Base-by-base conservation (phyloP, 805 yeast species). In the Kregervanrija pseudodelftensis region DNA sequence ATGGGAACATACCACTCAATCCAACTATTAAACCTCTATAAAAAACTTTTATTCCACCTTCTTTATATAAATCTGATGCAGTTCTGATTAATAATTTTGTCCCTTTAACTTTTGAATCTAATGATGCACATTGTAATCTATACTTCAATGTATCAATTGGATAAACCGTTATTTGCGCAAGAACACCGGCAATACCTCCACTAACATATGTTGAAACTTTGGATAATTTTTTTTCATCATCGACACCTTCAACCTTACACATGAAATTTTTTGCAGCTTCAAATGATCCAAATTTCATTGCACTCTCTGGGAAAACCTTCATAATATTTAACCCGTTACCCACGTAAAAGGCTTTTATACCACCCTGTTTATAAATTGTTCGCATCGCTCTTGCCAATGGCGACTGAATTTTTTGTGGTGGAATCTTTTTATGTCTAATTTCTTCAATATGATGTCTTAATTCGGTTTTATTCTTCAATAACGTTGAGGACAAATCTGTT, bases 151-250 rank as follows among this genome's bases (percentile, higher is more conserved):
- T 93, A 66, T 93, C 99, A 11, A 93, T 82, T 8, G 99, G 99
- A 62, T 93, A 93, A 3, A 91, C 96, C 0, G 93, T 75, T 56
- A 90, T 79, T 64, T 93, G 99, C 1, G 97, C 85, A 22, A 82
- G 78, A 46, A 93, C 95, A 59, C 99, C 99, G 36, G 97, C 99
- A 37, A 93, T 61, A 40, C 99, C 99, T 65, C 99, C 99, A 17
- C 96, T 89, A 31, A 87, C 62, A 59, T 89, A 93, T 0, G 96
- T 89, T 1, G 97, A 76, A 1, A 76, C 58, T 50, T 80, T 79
- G 0, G 95, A 85, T 44, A 91, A 66, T 37, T 85, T 76, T 1
- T 82, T 64, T 2, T 82, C 74, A 57, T 84, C 90, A 11, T 72
- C 72, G 7, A 79, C 80, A 11, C 95, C 95, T 64, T 88, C 96